Evolutionary conservation across 441 rosid species (phyloP), one percentile per base, ranked within the genome.

Genomic region (Syzygium syzygioides): DNA sequence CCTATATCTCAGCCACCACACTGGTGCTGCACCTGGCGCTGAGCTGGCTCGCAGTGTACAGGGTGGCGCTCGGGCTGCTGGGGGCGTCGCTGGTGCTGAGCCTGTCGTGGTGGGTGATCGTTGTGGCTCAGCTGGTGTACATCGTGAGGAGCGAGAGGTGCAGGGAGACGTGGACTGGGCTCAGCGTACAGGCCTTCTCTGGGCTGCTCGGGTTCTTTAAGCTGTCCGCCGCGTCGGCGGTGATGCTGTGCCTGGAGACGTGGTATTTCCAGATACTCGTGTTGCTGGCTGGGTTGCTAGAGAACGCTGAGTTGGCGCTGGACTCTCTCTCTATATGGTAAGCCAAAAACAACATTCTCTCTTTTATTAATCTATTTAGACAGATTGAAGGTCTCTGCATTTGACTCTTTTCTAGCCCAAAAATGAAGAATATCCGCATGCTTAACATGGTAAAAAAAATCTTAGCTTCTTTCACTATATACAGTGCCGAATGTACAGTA

Each of bases 241-340:
- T 95, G 64, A 95, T 95, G 97, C 91, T 95, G 87, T 93, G 96
- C 86, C 91, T 95, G 53, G 96, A 95, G 91, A 88, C 94, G 45
- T 94, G 97, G 96, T 95, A 95, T 86, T 93, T 90, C 85, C 96
- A 95, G 91, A 89, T 95, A 62, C 91, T 95, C 19, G 97, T 95
- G 57, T 89, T 95, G n/a, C 90, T 94, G 15, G 94, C 97, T 45
- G 97, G 97, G 1, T 92, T 94, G 85, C 94, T 95, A 4, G 93
- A 93, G 86, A 93, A 95, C 34, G 94, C 96, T 5, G 93, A 95
- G 59, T 88, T 95, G 91, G 95, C 96, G 59, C 91, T 95, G 66
- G 95, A 94, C 59, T 93, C 96, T 45, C 95, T 95, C 86, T 92
- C 96, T 50, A 93, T 95, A 85, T 95, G 96, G 96, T 95, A 93